These are phyloP conservation scores for Colletotrichum filicis DNA, from an alignment of 2,329 filamentous ascomycete genomes.

Conservation along the genomic window DNA sequence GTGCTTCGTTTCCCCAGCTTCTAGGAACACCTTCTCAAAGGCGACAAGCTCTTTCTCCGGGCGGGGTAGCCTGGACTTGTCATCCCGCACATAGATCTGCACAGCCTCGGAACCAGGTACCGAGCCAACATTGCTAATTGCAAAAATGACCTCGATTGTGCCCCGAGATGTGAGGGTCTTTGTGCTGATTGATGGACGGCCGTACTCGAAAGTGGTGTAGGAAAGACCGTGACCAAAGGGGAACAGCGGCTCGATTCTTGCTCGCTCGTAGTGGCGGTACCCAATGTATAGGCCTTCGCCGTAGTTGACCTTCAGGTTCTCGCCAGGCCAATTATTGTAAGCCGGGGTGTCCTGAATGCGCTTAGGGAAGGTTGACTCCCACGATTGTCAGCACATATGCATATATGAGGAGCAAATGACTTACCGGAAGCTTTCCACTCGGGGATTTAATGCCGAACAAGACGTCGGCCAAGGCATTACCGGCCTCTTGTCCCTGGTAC, in stretches of 20 bases:
- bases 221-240: constrained; percentile 80
- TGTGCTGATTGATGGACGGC: constrained; percentile 61
- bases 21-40: constrained; percentile 72
- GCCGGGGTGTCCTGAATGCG: constrained; percentile 74
- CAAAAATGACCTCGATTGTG: constrained; percentile 58
- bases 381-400: background rate
- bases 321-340: constrained; percentile 78
- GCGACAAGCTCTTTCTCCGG: constrained; percentile 78
- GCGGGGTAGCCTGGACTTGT: constrained; percentile 69
- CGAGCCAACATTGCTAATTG: constrained; percentile 65
- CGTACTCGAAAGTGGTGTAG: constrained; percentile 77
- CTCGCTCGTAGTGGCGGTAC: constrained; percentile 77
- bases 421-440: constrained; percentile 74
- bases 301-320: constrained; percentile 75
- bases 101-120: constrained; percentile 71
- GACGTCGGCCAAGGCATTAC: constrained; percentile 76
- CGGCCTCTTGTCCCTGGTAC: constrained; percentile 79
- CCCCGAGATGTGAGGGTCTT: constrained; percentile 51
- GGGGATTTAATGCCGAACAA: constrained; percentile 73
- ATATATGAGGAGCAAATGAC: constrained; percentile 27
- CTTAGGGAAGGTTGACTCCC: constrained; percentile 72
- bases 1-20: constrained; percentile 65
- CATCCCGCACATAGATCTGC: constrained; percentile 75
- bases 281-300: constrained; percentile 80
- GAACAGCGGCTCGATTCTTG: constrained; percentile 70